A percentile compares a stretch with the other conserved stretches of the same genome.
phyloP scores from a whole-genome alignment of 2,329 filamentous ascomycete genomes.

The Aspergillus hiratsukae region DNA sequence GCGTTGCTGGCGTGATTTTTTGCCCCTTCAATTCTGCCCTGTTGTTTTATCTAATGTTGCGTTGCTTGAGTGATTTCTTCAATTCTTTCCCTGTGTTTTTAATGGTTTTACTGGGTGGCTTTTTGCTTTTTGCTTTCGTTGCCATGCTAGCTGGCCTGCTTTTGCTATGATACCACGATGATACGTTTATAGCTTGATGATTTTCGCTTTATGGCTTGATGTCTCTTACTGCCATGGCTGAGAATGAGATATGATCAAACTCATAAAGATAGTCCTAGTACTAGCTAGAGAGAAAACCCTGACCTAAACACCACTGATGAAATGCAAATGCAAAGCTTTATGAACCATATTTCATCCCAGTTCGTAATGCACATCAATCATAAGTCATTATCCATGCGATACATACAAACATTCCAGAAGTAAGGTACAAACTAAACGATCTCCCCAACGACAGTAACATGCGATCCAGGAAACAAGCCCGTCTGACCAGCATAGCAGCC shows the following conservation, averaged over 20 bases:
- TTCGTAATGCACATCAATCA: not conserved
- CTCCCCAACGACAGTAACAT: constrained; percentile 55
- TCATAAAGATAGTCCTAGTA: too few species aligned
- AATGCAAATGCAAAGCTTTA: too few species aligned
- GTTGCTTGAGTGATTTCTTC: too few species aligned
- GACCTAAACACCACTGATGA: too few species aligned
- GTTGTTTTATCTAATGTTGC: too few species aligned
- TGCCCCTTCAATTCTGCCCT: too few species aligned
- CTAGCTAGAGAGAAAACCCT: too few species aligned
- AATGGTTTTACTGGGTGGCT: not conserved
- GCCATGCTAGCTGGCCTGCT: not conserved
- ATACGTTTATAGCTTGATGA: not conserved
- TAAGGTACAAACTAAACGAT: constrained; percentile 16
- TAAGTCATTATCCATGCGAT: not conserved
- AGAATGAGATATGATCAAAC: not conserved
- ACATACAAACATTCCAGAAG: too few species aligned
- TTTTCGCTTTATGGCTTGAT: not conserved
- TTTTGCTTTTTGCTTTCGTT: not conserved
- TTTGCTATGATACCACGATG: not conserved
- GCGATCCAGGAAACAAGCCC: constrained; percentile 76
- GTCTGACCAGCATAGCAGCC: constrained; percentile 77
- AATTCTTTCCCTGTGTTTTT: not conserved
- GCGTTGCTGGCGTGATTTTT: constrained; percentile 50
- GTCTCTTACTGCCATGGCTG: not conserved
- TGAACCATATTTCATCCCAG: not conserved